Percentiles rank a stretch among this genome's conserved stretches.
Conservation (phyloP, 306 rosid species). For the Alnus glutinosa region DNA sequence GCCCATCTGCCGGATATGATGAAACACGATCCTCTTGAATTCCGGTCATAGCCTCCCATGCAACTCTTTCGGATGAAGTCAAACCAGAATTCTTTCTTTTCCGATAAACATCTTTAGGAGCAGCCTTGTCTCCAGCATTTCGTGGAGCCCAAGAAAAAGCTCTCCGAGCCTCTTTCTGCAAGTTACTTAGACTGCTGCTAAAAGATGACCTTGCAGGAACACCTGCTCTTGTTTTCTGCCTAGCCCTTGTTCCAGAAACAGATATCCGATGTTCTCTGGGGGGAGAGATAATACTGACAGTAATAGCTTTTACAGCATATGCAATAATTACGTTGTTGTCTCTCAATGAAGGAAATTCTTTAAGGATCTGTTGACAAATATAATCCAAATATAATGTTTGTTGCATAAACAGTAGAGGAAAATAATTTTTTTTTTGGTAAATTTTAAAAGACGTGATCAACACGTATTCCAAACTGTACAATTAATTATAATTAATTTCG, state of each 20-base stretch:
- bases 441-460: background rate
- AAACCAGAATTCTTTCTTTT: constrained; percentile 97
- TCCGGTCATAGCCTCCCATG: constrained; percentile 99
- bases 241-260: constrained; percentile 74
- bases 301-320: constrained; percentile 82
- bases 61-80: constrained; percentile 83
- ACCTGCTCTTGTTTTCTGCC: constrained; percentile 76
- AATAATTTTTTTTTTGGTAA: constrained; percentile 15
- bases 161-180: constrained; percentile 95
- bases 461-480: background rate
- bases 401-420: constrained; percentile 10
- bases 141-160: constrained; percentile 98
- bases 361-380: constrained; percentile 64
- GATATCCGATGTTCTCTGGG: constrained; percentile 89
- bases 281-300: constrained; percentile 76
- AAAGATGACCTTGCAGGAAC: constrained; percentile 65
- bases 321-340: constrained; percentile 71
- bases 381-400: constrained; percentile 19
- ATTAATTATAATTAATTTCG: background rate
- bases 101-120: constrained; percentile 84
- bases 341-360: constrained; percentile 87
- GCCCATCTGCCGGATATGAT: constrained; percentile 79
- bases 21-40: constrained; percentile 88
- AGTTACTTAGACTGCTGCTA: constrained; percentile 83
- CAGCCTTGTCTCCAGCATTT: constrained; percentile 66